Base-by-base conservation (phyloP, 768 basidiomycete species). In the Pseudohyphozyma bogoriensis region DNA sequence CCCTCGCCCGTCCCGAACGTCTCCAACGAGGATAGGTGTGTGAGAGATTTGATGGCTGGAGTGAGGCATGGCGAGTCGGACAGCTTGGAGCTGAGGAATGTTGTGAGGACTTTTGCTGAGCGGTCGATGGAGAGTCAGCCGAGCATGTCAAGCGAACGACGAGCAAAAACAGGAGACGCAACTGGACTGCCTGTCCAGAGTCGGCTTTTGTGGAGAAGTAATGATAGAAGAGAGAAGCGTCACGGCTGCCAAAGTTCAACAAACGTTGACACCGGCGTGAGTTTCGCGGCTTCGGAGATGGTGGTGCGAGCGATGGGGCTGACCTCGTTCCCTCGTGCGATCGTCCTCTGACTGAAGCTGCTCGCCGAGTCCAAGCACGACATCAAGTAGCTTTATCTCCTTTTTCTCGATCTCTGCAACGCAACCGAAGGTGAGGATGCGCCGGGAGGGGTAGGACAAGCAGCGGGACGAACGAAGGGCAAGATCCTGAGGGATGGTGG, bases 141-240 rank as follows among this genome's bases (percentile, higher is more conserved):
- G 37, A 22, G 15, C 24, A 40, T 11, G 44, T 55, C 39, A 56
- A 37, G 18, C 33, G 24, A 62, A 54, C 12, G 6, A n/a, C 36
- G 39, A 35, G 2, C 11, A 54, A 24, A 32, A 12, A 28, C 29
- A 63, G 28, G 24, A 28, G n/a, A n/a, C n/a, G n/a, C n/a, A n/a
- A 93, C 95, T 85, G 58, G 87, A 81, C 76, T 92, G 88, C 29
- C 82, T 78, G 70, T 86, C 91, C 55, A 93, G 75, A 64, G 78
- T 81, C 32, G 80, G 78, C 10, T 75, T 73, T 0, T 86, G 83
- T 64, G 81, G 83, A 55, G 76, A 76, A 26, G 73, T 76, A 42
- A 97, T 75, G 13, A 92, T 79, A 20, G 81, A 76, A 0, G 90
- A 84, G 32, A 99, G 78, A 59, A 97, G 78, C 47, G 84, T 84